Conservation (phyloP, 2,329 filamentous ascomycete genomes). For the Hawksworthiomyces lignivorus region DNA sequence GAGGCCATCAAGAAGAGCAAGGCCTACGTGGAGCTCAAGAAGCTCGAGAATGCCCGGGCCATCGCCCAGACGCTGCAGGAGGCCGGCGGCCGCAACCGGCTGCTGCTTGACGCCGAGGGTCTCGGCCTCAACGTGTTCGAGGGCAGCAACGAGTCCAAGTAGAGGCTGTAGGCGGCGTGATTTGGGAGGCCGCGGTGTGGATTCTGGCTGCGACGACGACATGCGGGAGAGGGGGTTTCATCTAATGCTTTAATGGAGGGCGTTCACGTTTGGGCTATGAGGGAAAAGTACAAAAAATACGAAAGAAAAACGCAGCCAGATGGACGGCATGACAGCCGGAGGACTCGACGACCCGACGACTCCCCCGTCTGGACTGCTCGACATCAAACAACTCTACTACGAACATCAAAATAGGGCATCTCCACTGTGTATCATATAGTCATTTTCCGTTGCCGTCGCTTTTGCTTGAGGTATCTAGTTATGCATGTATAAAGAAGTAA, state of each 20-base stretch:
- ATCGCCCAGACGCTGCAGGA: conserved; percentile 89
- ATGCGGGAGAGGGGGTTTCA: conserved; percentile 23
- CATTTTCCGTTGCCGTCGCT: not conserved
- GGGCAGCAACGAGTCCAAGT: conserved; percentile 32
- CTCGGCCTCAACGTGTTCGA: conserved; percentile 82
- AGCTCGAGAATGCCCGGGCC: conserved; percentile 89
- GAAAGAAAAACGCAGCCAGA: too few relatives aligned
- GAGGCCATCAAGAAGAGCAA: conserved; percentile 99
- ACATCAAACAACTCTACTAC: conserved; percentile 4
- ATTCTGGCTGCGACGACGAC: too few relatives aligned
- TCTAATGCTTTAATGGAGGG: too few relatives aligned
- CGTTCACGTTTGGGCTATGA: too few relatives aligned
- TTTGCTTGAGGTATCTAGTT: too few relatives aligned
- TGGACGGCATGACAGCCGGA: not conserved
- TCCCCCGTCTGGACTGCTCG: not conserved
- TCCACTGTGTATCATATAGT: conserved; percentile 10
- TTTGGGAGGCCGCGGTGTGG: too few relatives aligned
- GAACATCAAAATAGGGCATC: conserved; percentile 8
- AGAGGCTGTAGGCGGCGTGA: too few relatives aligned
- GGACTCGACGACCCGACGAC: not conserved
- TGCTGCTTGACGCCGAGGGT: conserved; percentile 86
- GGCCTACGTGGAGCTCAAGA: conserved; percentile 92
- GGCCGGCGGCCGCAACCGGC: conserved; percentile 78
- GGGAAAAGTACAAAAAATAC: too few relatives aligned
- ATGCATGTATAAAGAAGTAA: too few relatives aligned